Percentiles rank a stretch among this genome's conserved stretches.
These are phyloP conservation scores for Debaryomycetaceae sp. DNA, from an alignment of 1,139 yeast species.

Conservation along the genomic window DNA sequence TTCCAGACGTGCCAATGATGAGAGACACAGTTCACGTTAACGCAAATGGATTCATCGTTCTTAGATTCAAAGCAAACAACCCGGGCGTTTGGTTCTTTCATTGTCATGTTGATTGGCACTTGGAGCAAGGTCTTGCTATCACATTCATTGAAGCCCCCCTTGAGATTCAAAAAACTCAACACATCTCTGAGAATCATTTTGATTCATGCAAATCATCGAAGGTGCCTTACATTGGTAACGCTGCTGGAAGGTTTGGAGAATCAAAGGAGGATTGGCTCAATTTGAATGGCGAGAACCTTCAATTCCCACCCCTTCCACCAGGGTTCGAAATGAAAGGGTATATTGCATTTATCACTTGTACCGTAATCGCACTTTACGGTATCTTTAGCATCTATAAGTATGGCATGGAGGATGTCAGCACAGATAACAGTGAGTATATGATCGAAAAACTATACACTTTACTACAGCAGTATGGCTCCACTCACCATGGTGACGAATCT, in stretches of 20 bases:
- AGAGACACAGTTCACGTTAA: conserved; percentile 68
- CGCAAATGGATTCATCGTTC: conserved; percentile 64
- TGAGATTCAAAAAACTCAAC: conserved; percentile 51
- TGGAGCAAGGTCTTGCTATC: conserved; percentile 58
- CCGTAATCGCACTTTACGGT: conserved; percentile 77
- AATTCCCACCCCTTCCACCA: conserved; percentile 60
- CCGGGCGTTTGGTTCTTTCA: conserved; percentile 68
- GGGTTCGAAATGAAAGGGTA: conserved; percentile 92
- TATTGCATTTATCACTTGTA: conserved; percentile 79
- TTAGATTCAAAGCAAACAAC: conserved; percentile 55
- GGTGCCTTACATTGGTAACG: conserved; percentile 64
- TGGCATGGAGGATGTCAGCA: conserved; percentile 71
- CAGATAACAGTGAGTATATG: conserved; percentile 52
- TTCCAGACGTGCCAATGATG: conserved; percentile 54
- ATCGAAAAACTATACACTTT: conserved; percentile 48
- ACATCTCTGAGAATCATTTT: conserved; percentile 52
- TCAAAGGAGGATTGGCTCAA: conserved; percentile 52
- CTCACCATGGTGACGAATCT: conserved; percentile 8
- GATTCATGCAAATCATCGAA: conserved; percentile 55
- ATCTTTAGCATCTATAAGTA: conserved; percentile 70
- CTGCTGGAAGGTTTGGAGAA: conserved; percentile 63
- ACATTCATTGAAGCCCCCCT: conserved; percentile 49
- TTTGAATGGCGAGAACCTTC: conserved; percentile 70
- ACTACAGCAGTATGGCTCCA: conserved; percentile 27
- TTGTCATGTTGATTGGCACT: conserved; percentile 65